Evolutionary conservation across 148 eudicot species (phyloP).

Genomic region (Amaranthus cruentus): DNA sequence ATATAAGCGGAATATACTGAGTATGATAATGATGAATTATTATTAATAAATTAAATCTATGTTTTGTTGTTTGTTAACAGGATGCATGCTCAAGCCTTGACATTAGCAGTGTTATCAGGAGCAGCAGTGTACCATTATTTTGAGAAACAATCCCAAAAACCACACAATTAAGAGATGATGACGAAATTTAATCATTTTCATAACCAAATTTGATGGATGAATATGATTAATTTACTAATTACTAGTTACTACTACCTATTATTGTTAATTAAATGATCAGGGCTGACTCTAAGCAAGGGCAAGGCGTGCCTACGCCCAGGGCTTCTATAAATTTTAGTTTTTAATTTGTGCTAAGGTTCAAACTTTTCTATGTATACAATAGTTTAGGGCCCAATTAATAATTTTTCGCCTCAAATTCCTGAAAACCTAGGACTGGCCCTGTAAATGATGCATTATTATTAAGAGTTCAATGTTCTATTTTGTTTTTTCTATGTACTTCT

Average conservation of each 20-base stretch:
- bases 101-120: slow-evolving; percentile 67
- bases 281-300: too few relatives aligned
- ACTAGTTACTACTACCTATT: background rate
- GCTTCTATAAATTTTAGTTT: too few relatives aligned
- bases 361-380: too few relatives aligned
- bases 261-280: too few relatives aligned
- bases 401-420: too few relatives aligned
- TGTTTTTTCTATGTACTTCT: background rate
- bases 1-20: too few relatives aligned
- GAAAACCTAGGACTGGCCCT: too few relatives aligned
- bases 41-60: background rate
- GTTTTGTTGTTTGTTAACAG: slow-evolving; percentile 20
- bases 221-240: background rate
- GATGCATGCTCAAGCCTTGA: slow-evolving; percentile 86
- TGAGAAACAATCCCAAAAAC: slow-evolving; percentile 26
- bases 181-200: background rate
- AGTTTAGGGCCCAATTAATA: too few relatives aligned
- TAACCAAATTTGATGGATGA: background rate
- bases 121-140: slow-evolving; percentile 70
- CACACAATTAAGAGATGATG: background rate
- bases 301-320: too few relatives aligned
- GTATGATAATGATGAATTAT: background rate
- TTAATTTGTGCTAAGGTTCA: too few relatives aligned
- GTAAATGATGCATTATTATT: background rate
- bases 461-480: background rate